These are phyloP conservation scores for Triangularia setosa DNA, from an alignment of 2,329 filamentous ascomycete genomes.

Conservation along the genomic window DNA sequence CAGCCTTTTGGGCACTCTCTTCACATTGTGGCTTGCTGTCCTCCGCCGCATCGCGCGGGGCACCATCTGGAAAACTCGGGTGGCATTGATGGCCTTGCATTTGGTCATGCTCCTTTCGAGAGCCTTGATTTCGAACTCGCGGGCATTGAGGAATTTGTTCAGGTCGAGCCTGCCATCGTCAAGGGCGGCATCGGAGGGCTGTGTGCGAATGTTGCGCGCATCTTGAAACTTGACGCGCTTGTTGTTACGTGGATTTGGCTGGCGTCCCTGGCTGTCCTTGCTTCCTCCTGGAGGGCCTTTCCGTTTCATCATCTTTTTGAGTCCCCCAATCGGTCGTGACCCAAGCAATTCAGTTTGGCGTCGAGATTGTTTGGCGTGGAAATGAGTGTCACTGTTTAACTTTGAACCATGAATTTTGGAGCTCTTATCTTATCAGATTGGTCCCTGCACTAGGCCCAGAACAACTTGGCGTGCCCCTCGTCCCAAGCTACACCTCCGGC, in stretches of 20 bases:
- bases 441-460: neutral
- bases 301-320: constrained; percentile 23
- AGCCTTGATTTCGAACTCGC: constrained; percentile 84
- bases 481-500: neutral
- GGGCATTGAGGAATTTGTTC: constrained; percentile 75
- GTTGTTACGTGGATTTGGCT: constrained; percentile 6
- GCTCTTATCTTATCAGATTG: constrained; percentile 25
- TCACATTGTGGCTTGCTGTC: constrained; percentile 93
- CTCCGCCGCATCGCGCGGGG: constrained; percentile 78
- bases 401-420: constrained; percentile 11
- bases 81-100: constrained; percentile 59
- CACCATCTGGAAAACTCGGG: constrained; percentile 85
- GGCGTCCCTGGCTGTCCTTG: constrained; percentile 10
- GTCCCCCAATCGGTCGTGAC: neutral
- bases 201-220: constrained; percentile 48
- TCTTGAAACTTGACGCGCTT: constrained; percentile 47
- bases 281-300: constrained; percentile 22
- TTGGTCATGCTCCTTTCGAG: constrained; percentile 77
- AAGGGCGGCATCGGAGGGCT: constrained; percentile 48
- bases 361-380: neutral
- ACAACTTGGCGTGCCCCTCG: neutral
- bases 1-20: constrained; percentile 77
- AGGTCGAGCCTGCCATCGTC: constrained; percentile 79
- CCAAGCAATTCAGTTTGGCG: neutral
- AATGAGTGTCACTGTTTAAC: neutral